phyloP scores from a whole-genome alignment of 2,329 filamentous ascomycete species.

The Cadophora malorum region DNA sequence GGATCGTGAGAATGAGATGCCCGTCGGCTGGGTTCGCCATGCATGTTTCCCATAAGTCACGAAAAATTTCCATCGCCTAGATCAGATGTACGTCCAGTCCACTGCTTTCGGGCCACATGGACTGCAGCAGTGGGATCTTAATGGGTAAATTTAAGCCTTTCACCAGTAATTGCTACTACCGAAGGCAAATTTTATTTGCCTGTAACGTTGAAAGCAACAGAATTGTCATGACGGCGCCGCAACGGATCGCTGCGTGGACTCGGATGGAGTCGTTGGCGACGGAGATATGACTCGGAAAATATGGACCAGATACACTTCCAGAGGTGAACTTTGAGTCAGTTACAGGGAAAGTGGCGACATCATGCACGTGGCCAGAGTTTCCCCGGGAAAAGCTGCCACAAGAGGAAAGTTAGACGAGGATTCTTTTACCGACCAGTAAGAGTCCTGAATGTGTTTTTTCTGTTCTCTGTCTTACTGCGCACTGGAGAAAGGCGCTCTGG shows the following conservation, averaged over 20 bases:
- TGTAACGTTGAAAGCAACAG: neutral
- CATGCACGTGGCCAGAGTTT: neutral
- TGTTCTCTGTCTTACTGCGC: no score
- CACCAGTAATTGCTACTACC: neutral
- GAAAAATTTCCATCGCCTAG: slow-evolving; percentile 30
- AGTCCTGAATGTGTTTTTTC: neutral
- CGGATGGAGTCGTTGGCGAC: neutral
- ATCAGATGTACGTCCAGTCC: slow-evolving; percentile 24
- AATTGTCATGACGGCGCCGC: slow-evolving; percentile 2
- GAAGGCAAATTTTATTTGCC: neutral
- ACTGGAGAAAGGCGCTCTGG: no score
- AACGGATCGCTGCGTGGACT: slow-evolving; percentile 5
- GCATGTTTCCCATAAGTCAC: slow-evolving; percentile 25
- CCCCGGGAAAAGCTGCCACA: neutral
- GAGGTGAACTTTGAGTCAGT: neutral
- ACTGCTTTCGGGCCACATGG: slow-evolving; percentile 10
- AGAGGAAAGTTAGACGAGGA: slow-evolving; percentile 12
- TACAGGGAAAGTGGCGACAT: neutral
- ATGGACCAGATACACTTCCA: neutral
- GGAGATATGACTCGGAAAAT: slow-evolving; percentile 7
- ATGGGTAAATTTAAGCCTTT: slow-evolving; percentile 1
- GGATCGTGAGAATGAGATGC: slow-evolving; percentile 22
- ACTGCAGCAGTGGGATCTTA: slow-evolving; percentile 17
- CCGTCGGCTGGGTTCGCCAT: slow-evolving; percentile 6
- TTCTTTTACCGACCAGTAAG: neutral